These are phyloP conservation scores for Cercophora samala DNA, from an alignment of 495 filamentous ascomycete genomes.

Conservation along the genomic window DNA sequence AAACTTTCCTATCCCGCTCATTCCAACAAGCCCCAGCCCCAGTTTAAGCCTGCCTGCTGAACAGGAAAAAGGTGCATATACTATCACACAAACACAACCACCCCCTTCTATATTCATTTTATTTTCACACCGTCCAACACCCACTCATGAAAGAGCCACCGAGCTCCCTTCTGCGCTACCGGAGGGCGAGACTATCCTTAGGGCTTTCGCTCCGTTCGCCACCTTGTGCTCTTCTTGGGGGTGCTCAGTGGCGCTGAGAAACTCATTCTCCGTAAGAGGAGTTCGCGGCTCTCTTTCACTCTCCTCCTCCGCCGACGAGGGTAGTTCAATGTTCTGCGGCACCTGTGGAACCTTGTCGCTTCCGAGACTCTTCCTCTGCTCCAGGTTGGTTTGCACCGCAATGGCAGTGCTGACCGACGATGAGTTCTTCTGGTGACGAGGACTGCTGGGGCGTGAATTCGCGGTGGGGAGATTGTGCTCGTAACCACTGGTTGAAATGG, in stretches of 20 bases:
- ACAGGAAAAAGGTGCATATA: background rate
- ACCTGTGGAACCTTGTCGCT: slow-evolving; percentile 15
- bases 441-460: slow-evolving; percentile 14
- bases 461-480: background rate
- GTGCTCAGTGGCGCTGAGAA: slow-evolving; percentile 11
- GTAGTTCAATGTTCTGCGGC: slow-evolving; percentile 20
- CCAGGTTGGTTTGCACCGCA: slow-evolving; percentile 13
- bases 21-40: background rate
- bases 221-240: background rate
- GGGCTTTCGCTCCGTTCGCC: slow-evolving; percentile 10
- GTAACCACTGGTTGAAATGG: slow-evolving; percentile 1
- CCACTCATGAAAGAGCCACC: slow-evolving; percentile 15
- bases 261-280: slow-evolving; percentile 27
- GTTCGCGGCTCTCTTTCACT: slow-evolving; percentile 34
- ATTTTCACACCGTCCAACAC: background rate
- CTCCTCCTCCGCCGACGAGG: slow-evolving; percentile 32
- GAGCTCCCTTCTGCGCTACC: slow-evolving; percentile 5
- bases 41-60: background rate
- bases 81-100: background rate
- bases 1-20: background rate
- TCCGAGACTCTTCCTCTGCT: slow-evolving; percentile 5
- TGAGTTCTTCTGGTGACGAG: slow-evolving; percentile 31
- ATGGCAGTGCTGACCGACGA: slow-evolving; percentile 34
- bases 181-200: slow-evolving; percentile 16
- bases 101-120: background rate